Conservation (phyloP, 768 basidiomycete species). For the Leccinum rimulosum region DNA sequence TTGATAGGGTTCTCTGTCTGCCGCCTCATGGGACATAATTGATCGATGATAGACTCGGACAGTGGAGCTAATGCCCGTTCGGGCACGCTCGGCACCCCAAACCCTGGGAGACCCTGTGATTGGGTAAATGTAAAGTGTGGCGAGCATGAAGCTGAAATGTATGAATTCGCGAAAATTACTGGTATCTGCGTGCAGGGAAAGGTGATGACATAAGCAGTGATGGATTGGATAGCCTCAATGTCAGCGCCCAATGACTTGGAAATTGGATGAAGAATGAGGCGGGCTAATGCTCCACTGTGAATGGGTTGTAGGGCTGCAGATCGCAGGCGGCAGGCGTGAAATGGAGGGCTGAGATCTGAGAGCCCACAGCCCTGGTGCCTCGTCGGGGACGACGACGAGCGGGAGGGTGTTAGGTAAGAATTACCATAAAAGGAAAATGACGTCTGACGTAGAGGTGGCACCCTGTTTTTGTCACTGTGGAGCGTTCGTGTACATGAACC, state of each 20-base stretch:
- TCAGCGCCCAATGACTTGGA: background rate
- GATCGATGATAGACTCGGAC: background rate
- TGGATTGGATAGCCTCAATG: background rate
- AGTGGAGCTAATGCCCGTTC: background rate
- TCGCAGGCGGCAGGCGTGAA: background rate
- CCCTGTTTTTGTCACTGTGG: slow-evolving; percentile 37
- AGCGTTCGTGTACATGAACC: slow-evolving; percentile 31
- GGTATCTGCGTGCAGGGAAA: background rate
- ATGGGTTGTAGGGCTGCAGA: background rate
- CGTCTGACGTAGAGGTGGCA: slow-evolving; percentile 35
- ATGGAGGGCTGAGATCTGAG: background rate
- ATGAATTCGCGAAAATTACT: background rate
- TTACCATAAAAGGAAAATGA: slow-evolving; percentile 24
- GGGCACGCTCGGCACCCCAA: background rate
- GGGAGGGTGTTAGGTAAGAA: slow-evolving; percentile 5
- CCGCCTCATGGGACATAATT: slow-evolving; percentile 1
- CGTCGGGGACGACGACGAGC: slow-evolving; percentile 2
- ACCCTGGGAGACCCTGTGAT: background rate
- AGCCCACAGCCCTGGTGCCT: slow-evolving; percentile 3
- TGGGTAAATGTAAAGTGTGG: background rate
- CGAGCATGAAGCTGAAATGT: background rate
- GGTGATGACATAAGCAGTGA: slow-evolving; percentile 3
- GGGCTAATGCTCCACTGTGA: background rate
- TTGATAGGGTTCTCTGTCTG: background rate
- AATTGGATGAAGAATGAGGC: background rate